Conservation (phyloP, 192 early-diverging fungal genomes). For the Coemansia sp. region DNA sequence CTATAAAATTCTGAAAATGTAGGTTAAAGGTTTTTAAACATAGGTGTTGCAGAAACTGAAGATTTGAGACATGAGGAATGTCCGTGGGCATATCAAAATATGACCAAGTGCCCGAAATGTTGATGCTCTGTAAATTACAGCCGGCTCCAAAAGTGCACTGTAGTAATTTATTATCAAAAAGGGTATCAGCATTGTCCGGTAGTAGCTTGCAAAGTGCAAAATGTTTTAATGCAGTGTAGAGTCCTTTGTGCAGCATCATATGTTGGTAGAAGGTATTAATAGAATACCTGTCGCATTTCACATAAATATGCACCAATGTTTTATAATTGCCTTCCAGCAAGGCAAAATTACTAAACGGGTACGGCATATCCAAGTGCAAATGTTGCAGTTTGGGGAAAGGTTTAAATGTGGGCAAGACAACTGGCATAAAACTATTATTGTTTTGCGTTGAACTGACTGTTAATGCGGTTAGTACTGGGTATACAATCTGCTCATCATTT, state of each 20-base stretch:
- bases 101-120: no score
- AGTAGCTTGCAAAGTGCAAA: background rate
- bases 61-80: background rate
- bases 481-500: background rate
- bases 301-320: background rate
- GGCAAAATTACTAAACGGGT: background rate
- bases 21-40: background rate
- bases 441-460: background rate
- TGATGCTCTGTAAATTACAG: no score
- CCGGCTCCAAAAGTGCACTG: no score
- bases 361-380: background rate
- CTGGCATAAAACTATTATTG: background rate
- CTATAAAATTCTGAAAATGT: background rate
- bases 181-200: no score
- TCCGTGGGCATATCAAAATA: no score
- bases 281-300: background rate
- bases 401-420: background rate
- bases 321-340: background rate
- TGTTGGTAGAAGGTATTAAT: background rate
- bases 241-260: background rate
- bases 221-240: background rate
- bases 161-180: no score
- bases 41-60: background rate
- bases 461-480: background rate
- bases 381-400: background rate